phyloP scores from a whole-genome alignment of 805 yeast species.

The Kazachstania psychrophila region DNA sequence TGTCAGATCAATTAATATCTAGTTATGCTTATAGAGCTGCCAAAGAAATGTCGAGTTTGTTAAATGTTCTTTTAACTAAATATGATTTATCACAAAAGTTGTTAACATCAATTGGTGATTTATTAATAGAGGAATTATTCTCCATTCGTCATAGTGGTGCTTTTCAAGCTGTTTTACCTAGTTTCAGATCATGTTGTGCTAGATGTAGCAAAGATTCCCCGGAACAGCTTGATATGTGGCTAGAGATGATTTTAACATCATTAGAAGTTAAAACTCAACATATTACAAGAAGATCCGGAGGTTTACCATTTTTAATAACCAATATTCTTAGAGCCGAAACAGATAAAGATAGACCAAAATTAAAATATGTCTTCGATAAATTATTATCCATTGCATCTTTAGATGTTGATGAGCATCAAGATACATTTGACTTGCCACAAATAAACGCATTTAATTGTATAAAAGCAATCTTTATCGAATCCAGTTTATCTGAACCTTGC shows the following conservation, averaged over 20 bases:
- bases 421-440: conserved; percentile 71
- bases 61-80: conserved; percentile 37
- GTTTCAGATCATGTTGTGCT: conserved; percentile 57
- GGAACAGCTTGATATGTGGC: conserved; percentile 46
- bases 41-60: conserved; percentile 58
- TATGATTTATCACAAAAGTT: conserved; percentile 22
- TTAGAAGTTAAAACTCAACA: conserved; percentile 52
- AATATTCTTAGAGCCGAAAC: conserved; percentile 55
- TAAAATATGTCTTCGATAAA: conserved; percentile 41
- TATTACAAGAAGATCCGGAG: conserved; percentile 87
- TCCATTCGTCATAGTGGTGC: conserved; percentile 86
- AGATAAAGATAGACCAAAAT: conserved; percentile 31
- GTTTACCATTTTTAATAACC: conserved; percentile 71
- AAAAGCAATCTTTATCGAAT: conserved; percentile 62
- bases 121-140: conserved; percentile 57
- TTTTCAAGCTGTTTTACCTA: conserved; percentile 77
- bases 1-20: conserved; percentile 39
- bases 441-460: conserved; percentile 90
- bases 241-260: conserved; percentile 43
- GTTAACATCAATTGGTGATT: conserved; percentile 36
- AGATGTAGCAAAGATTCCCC: conserved; percentile 39
- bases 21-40: conserved; percentile 78
- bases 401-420: conserved; percentile 40
- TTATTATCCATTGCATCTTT: conserved; percentile 46
- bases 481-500: conserved; percentile 48